Evolutionary conservation across 306 rosid genomes (phyloP), one percentile per base, ranked within the genome.

Genomic region (Hippophae gyantsensis): DNA sequence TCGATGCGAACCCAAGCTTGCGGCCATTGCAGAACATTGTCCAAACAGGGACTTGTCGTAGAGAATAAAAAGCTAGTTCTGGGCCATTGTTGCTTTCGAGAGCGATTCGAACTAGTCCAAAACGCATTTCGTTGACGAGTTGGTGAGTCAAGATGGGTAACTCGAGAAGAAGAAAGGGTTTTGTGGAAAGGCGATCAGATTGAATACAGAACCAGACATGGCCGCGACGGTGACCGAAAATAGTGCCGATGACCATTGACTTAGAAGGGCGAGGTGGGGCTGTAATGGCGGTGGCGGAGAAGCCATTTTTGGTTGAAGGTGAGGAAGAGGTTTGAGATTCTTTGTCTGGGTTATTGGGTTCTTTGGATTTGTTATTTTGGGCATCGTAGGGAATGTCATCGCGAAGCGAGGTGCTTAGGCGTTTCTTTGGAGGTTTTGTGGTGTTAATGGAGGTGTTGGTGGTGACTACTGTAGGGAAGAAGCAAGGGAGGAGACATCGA

Each of bases 131-230:
- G 25, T 66, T 84, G 61, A 88, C 96, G 64, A 92, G 86, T 56
- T 78, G 78, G 81, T 73, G 71, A 51, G 93, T 92, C 50, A 77
- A 49, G 67, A 88, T 56, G 2, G 99, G 85, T 13, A 92, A 80
- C 60, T 92, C 93, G 27, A 92, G 82, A 42, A 92, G 95, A 58
- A 92, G 78, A 27, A 61, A 5, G 4, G 96, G 99, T n/a, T 77
- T 82, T 13, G 60, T 7, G 9, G 88, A 64, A 27, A 76, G 83
- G 4, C 55, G 84, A 54, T 85, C 87, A 52, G 81, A 84, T 55
- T 92, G 99, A 40, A 92, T 54, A 63, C 85, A 88, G 78, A 87
- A 87, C 92, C 89, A 85, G 6, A 87, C 89, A 60, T 85, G 95
- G 56, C 95, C 95, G 0, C 89, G 81, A 13, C 96, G 83, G 80